These are phyloP conservation scores for Quercus phellos DNA, from an alignment of 331 rosid genomes.

Conservation along the genomic window DNA sequence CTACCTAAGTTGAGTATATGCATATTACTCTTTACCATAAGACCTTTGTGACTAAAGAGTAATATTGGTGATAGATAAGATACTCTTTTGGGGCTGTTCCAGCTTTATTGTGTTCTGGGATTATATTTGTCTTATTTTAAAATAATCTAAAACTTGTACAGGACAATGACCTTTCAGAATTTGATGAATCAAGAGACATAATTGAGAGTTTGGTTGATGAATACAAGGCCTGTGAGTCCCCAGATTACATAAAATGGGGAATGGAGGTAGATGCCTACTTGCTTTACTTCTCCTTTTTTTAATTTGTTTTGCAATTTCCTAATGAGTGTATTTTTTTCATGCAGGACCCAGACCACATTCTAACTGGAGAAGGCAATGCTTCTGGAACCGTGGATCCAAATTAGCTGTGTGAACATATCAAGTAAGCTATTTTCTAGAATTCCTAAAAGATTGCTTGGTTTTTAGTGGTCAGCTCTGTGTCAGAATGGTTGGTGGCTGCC, in stretches of 20 bases:
- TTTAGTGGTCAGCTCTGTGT: not conserved
- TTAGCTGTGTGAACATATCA: conserved; percentile 44
- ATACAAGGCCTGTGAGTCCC: conserved; percentile 97
- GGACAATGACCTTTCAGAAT: conserved; percentile 99
- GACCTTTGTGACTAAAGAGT: not conserved
- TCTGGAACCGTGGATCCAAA: conserved; percentile 69
- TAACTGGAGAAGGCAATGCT: conserved; percentile 82
- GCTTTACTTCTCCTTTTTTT: conserved; percentile 4
- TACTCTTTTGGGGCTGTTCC: conserved; percentile 3
- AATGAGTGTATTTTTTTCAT: not conserved
- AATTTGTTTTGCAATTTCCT: conserved; percentile 13
- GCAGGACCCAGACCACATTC: conserved; percentile 74
- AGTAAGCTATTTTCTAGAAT: conserved; percentile 25
- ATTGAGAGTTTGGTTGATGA: conserved; percentile 95
- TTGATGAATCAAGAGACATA: conserved; percentile 95
- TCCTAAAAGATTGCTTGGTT: not conserved
- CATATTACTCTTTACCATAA: not conserved
- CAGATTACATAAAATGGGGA: conserved; percentile 99
- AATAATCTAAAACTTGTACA: conserved; percentile 31
- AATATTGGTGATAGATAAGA: not conserved
- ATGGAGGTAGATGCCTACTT: conserved; percentile 64
- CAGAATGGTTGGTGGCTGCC: not conserved
- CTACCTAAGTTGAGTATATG: not conserved
- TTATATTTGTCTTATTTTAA: conserved; percentile 19
- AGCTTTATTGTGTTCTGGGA: conserved; percentile 9